Evolutionary conservation across 2,329 filamentous ascomycete genomes (phyloP).

Genomic region (Aspergillus novofumigatus): DNA sequence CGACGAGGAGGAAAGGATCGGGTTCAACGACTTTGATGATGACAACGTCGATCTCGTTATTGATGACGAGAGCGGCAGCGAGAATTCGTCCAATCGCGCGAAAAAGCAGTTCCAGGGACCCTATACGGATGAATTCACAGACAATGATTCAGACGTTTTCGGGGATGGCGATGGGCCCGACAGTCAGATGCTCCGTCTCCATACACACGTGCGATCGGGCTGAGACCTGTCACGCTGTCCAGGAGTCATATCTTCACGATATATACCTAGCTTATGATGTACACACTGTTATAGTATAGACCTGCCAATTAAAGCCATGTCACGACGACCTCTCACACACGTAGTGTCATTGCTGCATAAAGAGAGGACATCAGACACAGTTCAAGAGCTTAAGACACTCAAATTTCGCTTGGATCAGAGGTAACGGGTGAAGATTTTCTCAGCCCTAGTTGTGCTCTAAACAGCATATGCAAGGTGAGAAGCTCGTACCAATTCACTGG

Average conservation of each 20-base stretch:
- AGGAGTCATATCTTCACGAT: background rate
- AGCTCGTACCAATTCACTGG: background rate
- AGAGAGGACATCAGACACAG: background rate
- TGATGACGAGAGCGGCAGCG: constrained; percentile 44
- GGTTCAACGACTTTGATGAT: constrained; percentile 39
- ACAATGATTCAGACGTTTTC: constrained; percentile 50
- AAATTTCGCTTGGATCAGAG: background rate
- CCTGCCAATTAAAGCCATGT: background rate
- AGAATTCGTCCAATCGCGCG: constrained; percentile 18
- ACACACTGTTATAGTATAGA: background rate
- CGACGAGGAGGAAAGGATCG: constrained; percentile 42
- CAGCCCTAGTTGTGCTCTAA: background rate
- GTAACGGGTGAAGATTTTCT: background rate
- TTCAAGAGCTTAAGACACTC: background rate
- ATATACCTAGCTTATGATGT: background rate
- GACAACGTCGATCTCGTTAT: constrained; percentile 39
- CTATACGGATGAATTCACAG: constrained; percentile 53
- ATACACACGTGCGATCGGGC: constrained; percentile 29
- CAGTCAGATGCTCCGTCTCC: constrained; percentile 39
- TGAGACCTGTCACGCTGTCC: constrained; percentile 6
- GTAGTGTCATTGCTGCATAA: background rate
- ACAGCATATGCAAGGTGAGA: background rate
- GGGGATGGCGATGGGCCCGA: constrained; percentile 38
- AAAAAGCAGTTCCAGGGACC: constrained; percentile 29
- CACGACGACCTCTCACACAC: background rate